Evolutionary conservation across 2,329 filamentous ascomycete genomes (phyloP).

Genomic region (Fusarium beomiforme): DNA sequence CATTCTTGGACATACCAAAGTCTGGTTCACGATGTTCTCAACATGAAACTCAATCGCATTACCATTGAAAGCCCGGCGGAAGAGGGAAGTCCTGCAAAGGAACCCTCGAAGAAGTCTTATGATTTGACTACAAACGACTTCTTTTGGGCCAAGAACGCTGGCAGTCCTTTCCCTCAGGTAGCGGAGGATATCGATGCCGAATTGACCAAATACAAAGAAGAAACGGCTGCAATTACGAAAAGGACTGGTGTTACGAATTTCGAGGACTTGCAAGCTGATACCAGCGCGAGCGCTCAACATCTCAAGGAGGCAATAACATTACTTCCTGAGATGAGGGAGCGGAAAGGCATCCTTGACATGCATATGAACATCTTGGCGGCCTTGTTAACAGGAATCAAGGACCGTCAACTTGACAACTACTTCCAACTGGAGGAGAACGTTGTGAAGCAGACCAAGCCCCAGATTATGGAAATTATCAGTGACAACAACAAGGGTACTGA

Average conservation of each 20-base stretch:
- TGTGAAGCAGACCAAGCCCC: constrained; percentile 87
- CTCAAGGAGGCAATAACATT: constrained; percentile 95
- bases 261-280: constrained; percentile 92
- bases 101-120: constrained; percentile 86
- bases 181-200: constrained; percentile 96
- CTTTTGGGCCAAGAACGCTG: constrained; percentile 95
- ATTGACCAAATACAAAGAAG: constrained; percentile 93
- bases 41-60: constrained; percentile 83
- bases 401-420: constrained; percentile 93
- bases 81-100: constrained; percentile 77
- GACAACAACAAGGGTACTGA: constrained; percentile 84
- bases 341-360: constrained; percentile 94
- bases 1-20: constrained; percentile 89
- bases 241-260: constrained; percentile 94
- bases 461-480: constrained; percentile 87
- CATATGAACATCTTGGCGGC: constrained; percentile 98
- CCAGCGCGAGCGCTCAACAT: constrained; percentile 88
- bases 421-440: constrained; percentile 96
- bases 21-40: constrained; percentile 73
- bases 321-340: constrained; percentile 88
- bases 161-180: constrained; percentile 91
- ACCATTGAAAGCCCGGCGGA: constrained; percentile 88
- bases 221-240: constrained; percentile 91
- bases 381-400: constrained; percentile 81
- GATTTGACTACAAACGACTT: constrained; percentile 92